A percentile compares a stretch with the other conserved stretches of the same genome.
phyloP scores from a whole-genome alignment of 2,329 filamentous ascomycete genomes.

The Neocucurbitaria cava region DNA sequence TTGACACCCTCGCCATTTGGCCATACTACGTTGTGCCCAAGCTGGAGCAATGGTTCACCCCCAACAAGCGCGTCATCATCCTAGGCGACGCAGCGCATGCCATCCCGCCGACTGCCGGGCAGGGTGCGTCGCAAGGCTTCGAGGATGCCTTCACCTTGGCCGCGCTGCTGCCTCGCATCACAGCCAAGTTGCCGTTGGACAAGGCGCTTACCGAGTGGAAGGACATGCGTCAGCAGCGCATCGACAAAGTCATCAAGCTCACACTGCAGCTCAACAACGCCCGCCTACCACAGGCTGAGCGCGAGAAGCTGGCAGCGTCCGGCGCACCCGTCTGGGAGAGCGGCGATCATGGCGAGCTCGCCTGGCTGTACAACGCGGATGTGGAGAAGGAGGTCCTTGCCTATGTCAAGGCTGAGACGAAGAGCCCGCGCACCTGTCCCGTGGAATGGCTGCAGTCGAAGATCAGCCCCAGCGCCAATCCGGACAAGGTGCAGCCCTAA shows the following conservation, averaged over 20 bases:
- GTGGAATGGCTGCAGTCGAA: slow-evolving; percentile 13
- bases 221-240: slow-evolving; percentile 54
- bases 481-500: background rate
- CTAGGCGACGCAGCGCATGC: slow-evolving; percentile 70
- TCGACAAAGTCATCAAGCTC: slow-evolving; percentile 57
- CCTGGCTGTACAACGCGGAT: slow-evolving; percentile 24
- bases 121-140: slow-evolving; percentile 65
- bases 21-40: slow-evolving; percentile 33
- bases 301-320: slow-evolving; percentile 23
- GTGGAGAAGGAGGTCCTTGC: slow-evolving; percentile 19
- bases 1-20: slow-evolving; percentile 24
- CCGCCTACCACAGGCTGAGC: slow-evolving; percentile 51
- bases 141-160: slow-evolving; percentile 55
- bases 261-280: slow-evolving; percentile 58
- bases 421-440: slow-evolving; percentile 9
- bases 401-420: slow-evolving; percentile 11
- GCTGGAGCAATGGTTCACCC: slow-evolving; percentile 52
- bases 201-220: slow-evolving; percentile 56
- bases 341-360: slow-evolving; percentile 21
- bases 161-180: slow-evolving; percentile 7
- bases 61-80: slow-evolving; percentile 53
- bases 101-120: slow-evolving; percentile 66
- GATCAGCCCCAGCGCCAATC: background rate
- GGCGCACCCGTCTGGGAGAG: slow-evolving; percentile 18
- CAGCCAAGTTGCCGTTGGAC: slow-evolving; percentile 20